Base-by-base conservation (phyloP, 2,329 filamentous ascomycete genomes). In the Periconia macrospinosa region DNA sequence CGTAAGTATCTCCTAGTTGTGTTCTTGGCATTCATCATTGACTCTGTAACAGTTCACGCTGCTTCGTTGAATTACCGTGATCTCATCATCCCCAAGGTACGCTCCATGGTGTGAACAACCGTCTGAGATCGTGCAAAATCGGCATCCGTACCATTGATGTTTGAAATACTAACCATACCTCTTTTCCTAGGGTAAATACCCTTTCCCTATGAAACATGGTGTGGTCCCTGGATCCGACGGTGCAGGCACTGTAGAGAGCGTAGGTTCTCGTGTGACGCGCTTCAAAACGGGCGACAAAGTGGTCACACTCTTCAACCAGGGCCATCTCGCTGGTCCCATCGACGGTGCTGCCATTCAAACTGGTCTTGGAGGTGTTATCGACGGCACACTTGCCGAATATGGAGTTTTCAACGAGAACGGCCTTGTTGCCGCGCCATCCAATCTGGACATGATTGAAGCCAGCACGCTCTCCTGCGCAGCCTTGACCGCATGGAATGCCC, bases 301-400 rank as follows among this genome's bases (percentile, higher is more conserved):
- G 3, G 43, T 45, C 23, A 45, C 43, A n/a, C 23, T 45, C 10
- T 45, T 45, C 43, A 45, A 33, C 27, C 43, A 84, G 65, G 75
- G 68, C 11, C 83, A 85, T 61, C 74, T 83, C 48, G 81, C 75
- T 23, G 82, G 81, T 42, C 74, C 75, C 1, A 69, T 84, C 17
- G 74, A 75, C 27, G 59, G 56, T 17, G 45, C 67, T 15, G 66
- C 69, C 30, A 56, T 79, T 3, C 50, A 55, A 0, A 85, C 84
- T 1, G 87, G 87, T 2, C 81, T 92, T 1, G 90, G 90, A 50
- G 89, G 88, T 46, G 79, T 79, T 11, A 52, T 88, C 1, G 84
- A 92, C 63, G 90, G 90, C 53, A 83, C 82, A 0, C 79, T 93
- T 23, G 83, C 88, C 43, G 79, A 88, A 61, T 86, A 88, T 59